A percentile compares a stretch with the other conserved stretches of the same genome.
Conservation (phyloP, 208 protist species). For the Herpetomonas samuelpessoai region DNA sequence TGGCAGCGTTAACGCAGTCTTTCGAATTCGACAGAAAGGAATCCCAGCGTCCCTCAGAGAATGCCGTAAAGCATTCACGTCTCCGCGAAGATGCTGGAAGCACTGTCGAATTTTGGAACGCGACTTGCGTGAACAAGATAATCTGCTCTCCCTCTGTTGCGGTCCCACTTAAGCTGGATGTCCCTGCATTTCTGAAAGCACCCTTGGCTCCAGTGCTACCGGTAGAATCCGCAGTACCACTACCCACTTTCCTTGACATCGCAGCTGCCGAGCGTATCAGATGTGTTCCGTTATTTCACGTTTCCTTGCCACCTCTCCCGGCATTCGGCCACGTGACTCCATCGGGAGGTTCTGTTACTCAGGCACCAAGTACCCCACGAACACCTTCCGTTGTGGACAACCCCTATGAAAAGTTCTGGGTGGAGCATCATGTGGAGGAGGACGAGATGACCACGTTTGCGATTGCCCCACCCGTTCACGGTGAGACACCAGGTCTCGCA, state of each 20-base stretch:
- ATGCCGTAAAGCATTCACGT: background rate
- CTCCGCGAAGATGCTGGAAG: background rate
- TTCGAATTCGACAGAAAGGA: background rate
- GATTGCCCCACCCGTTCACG: background rate
- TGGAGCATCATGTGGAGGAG: background rate
- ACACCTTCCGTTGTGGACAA: background rate
- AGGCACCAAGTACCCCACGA: too few species aligned
- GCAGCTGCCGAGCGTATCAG: background rate
- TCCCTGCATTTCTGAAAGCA: too few species aligned
- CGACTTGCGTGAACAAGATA: background rate
- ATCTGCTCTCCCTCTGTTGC: background rate
- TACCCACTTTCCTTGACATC: background rate
- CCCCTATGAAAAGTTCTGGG: background rate
- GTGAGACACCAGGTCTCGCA: too few species aligned
- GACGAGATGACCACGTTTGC: background rate
- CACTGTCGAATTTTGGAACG: background rate
- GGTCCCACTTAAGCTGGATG: too few species aligned
- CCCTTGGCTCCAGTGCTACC: too few species aligned
- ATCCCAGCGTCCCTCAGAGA: background rate
- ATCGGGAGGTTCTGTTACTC: too few species aligned
- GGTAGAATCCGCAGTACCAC: background rate
- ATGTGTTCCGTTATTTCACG: constrained; percentile 4
- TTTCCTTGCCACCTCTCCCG: background rate
- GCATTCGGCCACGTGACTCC: too few species aligned
- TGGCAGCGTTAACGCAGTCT: background rate